Percentiles rank a stretch among this genome's conserved stretches.
Evolutionary conservation across 768 basidiomycete genomes (phyloP).

Genomic region (Macrolepiota fuliginosa): DNA sequence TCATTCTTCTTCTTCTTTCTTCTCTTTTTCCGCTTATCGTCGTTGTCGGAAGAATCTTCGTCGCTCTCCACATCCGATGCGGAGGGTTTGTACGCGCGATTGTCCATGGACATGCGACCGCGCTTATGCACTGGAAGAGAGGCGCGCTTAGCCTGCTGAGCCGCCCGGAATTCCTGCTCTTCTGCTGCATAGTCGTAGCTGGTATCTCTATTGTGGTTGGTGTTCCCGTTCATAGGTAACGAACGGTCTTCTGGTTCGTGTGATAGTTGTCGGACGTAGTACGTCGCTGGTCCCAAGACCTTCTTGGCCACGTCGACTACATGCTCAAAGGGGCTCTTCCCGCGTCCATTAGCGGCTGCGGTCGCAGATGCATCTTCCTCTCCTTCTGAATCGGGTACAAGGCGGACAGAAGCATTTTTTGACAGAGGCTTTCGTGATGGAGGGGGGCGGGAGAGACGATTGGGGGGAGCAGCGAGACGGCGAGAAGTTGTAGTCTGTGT

Average conservation of each 20-base stretch:
- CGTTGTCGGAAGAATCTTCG: constrained; percentile 48
- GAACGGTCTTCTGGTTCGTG: constrained; percentile 48
- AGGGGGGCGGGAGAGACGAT: constrained; percentile 19
- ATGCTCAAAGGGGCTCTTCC: constrained; percentile 67
- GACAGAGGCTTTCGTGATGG: constrained; percentile 45
- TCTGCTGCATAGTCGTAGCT: constrained; percentile 82
- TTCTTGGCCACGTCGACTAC: constrained; percentile 56
- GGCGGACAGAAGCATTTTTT: constrained; percentile 51
- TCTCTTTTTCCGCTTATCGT: constrained; percentile 52
- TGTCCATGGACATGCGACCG: constrained; percentile 69
- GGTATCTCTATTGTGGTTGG: constrained; percentile 32
- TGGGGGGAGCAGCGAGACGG: constrained; percentile 64
- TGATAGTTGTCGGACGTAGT: constrained; percentile 64
- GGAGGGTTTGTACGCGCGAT: constrained; percentile 77
- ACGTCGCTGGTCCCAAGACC: constrained; percentile 53
- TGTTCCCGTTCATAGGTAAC: constrained; percentile 18
- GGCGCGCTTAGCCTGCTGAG: constrained; percentile 29
- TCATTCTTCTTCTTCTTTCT: constrained; percentile 57
- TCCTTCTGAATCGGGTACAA: constrained; percentile 69
- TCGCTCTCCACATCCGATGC: constrained; percentile 61
- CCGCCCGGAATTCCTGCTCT: constrained; percentile 58
- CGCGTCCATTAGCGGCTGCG: constrained; percentile 39
- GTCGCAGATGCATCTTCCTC: constrained; percentile 39
- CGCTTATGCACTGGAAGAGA: constrained; percentile 39
- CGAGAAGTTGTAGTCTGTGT: constrained; percentile 51